Conservation (phyloP, 2,329 filamentous ascomycete species). For the Didymellaceae sp. region DNA sequence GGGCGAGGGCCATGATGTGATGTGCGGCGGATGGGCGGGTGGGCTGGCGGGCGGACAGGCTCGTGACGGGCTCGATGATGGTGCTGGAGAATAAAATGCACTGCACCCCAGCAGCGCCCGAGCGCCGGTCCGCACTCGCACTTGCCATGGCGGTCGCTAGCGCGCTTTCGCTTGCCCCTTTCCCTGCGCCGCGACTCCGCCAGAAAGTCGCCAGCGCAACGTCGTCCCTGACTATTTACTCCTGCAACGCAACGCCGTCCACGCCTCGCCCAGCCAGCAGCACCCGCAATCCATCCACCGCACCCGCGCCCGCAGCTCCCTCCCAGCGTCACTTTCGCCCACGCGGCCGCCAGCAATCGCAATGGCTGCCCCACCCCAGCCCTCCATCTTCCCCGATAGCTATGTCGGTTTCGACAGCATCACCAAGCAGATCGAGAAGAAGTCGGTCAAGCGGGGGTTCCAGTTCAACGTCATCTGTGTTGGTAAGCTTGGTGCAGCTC, state of each 20-base stretch:
- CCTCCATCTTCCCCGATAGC: constrained; percentile 83
- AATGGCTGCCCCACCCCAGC: constrained; percentile 70
- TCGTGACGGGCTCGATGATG: constrained; percentile 22
- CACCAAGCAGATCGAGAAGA: constrained; percentile 98
- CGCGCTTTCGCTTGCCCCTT: constrained; percentile 51
- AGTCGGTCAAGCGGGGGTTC: constrained; percentile 99
- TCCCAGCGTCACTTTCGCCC: constrained; percentile 16
- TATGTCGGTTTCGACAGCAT: constrained; percentile 99
- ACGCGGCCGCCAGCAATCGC: constrained; percentile 39
- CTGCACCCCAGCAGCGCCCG: constrained; percentile 25
- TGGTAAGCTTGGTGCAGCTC: constrained; percentile 68
- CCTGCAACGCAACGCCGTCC: constrained; percentile 19
- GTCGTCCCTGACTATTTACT: constrained; percentile 42
- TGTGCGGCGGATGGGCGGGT: constrained; percentile 7
- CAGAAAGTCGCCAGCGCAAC: constrained; percentile 48
- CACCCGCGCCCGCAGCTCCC: constrained; percentile 21
- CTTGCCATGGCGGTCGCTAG: constrained; percentile 37
- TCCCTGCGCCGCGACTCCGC: constrained; percentile 46
- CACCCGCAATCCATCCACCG: constrained; percentile 22
- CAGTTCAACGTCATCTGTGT: constrained; percentile 99
- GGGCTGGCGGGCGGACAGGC: constrained; percentile 8
- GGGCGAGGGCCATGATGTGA: constrained; percentile 48
- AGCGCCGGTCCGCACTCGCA: constrained; percentile 37
- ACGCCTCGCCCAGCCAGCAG: constrained; percentile 19
- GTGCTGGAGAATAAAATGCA: constrained; percentile 40